Evolutionary conservation across 163 green algal genomes (phyloP).

Genomic region (Scenedesmus sp.): DNA sequence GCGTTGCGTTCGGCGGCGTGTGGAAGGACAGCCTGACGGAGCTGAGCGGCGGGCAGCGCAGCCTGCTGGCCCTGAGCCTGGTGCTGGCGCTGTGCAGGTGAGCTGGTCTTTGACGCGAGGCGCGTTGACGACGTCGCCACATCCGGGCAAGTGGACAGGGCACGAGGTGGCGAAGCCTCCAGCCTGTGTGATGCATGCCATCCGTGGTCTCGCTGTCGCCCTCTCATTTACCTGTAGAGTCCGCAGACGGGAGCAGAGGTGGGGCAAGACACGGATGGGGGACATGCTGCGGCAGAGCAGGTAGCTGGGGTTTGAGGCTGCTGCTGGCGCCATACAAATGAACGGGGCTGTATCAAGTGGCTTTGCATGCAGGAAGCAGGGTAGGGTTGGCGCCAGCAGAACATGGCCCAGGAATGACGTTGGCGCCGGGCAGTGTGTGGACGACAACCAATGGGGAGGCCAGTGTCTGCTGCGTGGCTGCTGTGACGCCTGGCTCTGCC

Average conservation of each 20-base stretch:
- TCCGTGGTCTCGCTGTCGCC: too few relatives aligned
- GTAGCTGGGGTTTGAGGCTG: constrained; percentile 95
- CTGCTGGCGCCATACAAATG: constrained; percentile 88
- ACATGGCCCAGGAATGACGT: too few relatives aligned
- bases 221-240: too few relatives aligned
- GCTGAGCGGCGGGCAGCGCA: constrained; percentile 96
- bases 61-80: constrained; percentile 96
- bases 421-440: too few relatives aligned
- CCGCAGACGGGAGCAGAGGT: constrained; percentile 96
- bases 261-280: constrained; percentile 53
- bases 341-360: not conserved
- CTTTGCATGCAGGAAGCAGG: not conserved
- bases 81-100: constrained; percentile 95
- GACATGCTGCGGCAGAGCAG: constrained; percentile 90
- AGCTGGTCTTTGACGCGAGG: too few relatives aligned
- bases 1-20: constrained; percentile 95
- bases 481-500: not conserved
- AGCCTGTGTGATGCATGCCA: too few relatives aligned
- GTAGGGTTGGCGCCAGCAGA: too few relatives aligned
- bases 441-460: too few relatives aligned
- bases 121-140: too few relatives aligned
- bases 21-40: constrained; percentile 99
- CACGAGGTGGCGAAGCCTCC: too few relatives aligned
- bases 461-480: too few relatives aligned
- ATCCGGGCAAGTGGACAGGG: too few relatives aligned